Conservation (phyloP, 306 rosid genomes). For the Macrotyloma uniflorum region DNA sequence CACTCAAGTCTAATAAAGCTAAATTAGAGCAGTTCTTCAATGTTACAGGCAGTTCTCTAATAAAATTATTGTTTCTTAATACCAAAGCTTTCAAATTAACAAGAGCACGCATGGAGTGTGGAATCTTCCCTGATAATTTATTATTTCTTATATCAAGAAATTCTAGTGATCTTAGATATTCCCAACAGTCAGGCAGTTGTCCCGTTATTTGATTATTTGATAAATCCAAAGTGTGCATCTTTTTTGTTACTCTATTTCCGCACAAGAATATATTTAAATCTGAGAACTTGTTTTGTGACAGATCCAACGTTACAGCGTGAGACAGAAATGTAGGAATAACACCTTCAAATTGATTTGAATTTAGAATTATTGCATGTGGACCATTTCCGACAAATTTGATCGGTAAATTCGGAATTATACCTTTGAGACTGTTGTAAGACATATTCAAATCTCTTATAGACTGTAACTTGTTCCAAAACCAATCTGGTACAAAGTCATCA, state of each 20-base stretch:
- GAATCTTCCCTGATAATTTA: neutral
- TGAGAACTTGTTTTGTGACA: slow-evolving; percentile 5
- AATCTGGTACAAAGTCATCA: neutral
- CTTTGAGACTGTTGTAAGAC: slow-evolving; percentile 6
- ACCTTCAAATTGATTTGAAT: slow-evolving; percentile 33
- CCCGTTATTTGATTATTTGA: slow-evolving; percentile 24
- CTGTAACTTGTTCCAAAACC: slow-evolving; percentile 12
- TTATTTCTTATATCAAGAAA: neutral
- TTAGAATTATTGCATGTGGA: too few relatives aligned
- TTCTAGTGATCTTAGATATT: neutral
- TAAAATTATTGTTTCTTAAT: neutral
- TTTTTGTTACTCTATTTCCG: neutral
- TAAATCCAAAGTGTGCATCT: neutral
- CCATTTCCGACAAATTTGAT: too few relatives aligned
- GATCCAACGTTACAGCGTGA: neutral
- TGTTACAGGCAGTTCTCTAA: neutral
- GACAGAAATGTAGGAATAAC: neutral
- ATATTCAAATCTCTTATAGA: accelerated
- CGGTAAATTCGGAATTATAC: slow-evolving; percentile 20
- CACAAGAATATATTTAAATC: neutral
- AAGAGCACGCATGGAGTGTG: neutral
- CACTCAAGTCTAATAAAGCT: neutral
- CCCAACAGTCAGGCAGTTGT: slow-evolving; percentile 19
- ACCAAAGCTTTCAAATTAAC: neutral
- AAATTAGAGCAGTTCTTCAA: neutral